These are phyloP conservation scores for Penicillium glabrum DNA, from an alignment of 2,329 filamentous ascomycete genomes.

Conservation along the genomic window DNA sequence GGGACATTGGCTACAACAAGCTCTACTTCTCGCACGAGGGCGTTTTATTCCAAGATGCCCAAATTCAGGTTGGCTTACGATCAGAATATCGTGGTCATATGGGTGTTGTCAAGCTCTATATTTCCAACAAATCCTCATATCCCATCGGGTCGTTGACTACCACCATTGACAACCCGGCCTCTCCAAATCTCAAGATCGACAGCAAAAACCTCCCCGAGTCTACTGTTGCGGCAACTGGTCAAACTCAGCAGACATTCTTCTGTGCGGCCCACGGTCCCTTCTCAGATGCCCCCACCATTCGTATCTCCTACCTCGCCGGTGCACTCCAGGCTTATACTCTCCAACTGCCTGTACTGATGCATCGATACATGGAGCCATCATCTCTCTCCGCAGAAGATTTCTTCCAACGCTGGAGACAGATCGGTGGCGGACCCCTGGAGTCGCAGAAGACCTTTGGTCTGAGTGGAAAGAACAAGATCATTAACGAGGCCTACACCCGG, in stretches of 20 bases:
- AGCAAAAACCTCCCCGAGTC: constrained; percentile 86
- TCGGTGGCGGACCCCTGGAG: constrained; percentile 83
- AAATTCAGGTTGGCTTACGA: constrained; percentile 87
- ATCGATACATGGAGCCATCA: constrained; percentile 96
- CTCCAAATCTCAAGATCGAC: constrained; percentile 74
- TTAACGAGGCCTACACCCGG: constrained; percentile 70
- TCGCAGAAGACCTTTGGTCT: constrained; percentile 83
- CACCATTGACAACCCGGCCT: constrained; percentile 71
- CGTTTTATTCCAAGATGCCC: constrained; percentile 89
- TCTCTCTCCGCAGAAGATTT: constrained; percentile 88
- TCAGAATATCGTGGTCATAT: constrained; percentile 95
- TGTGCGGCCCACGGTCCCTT: constrained; percentile 86
- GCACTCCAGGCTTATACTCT: constrained; percentile 89
- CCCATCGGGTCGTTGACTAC: constrained; percentile 90
- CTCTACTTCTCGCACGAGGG: constrained; percentile 79
- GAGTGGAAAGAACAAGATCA: constrained; percentile 58
- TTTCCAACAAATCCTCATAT: constrained; percentile 87
- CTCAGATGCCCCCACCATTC: constrained; percentile 80
- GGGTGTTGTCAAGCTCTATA: constrained; percentile 93
- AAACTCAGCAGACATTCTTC: constrained; percentile 92
- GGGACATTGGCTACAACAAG: constrained; percentile 86
- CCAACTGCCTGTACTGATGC: constrained; percentile 81
- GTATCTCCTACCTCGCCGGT: constrained; percentile 91
- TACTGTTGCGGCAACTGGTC: constrained; percentile 68
- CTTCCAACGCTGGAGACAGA: constrained; percentile 99